A percentile compares a stretch with the other conserved stretches of the same genome.
Evolutionary conservation across 2,329 filamentous ascomycete species (phyloP).

Genomic region (Trichoderma koningii): DNA sequence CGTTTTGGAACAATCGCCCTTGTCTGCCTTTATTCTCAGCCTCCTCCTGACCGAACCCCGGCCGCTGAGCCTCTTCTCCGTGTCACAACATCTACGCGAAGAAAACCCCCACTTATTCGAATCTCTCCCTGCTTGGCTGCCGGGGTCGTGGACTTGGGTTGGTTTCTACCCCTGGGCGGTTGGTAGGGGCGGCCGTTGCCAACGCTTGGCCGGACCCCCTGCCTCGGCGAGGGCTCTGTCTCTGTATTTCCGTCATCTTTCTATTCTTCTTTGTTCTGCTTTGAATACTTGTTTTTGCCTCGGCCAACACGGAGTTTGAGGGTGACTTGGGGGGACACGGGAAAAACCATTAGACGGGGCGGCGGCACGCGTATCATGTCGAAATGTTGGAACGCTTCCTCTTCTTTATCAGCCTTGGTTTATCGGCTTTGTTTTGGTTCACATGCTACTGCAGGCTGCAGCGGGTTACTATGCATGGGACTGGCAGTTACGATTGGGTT

Average conservation of each 20-base stretch:
- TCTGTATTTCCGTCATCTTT: background rate
- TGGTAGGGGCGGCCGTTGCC: background rate
- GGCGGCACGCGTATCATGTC: conserved; percentile 12
- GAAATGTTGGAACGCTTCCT: conserved; percentile 13
- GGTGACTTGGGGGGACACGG: conserved; percentile 3
- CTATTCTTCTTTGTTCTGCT: conserved; percentile 1
- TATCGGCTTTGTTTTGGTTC: background rate
- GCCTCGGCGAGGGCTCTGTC: background rate
- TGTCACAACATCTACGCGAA: conserved; percentile 14
- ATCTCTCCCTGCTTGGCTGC: conserved; percentile 11
- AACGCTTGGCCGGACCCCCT: conserved; percentile 6
- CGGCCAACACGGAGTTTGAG: conserved; percentile 23
- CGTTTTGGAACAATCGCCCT: background rate
- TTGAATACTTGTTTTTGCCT: background rate
- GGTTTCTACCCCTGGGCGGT: conserved; percentile 7
- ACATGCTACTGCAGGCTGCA: background rate
- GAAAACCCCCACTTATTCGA: conserved; percentile 22
- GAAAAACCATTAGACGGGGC: conserved; percentile 5
- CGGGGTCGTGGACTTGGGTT: conserved; percentile 13
- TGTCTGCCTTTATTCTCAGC: conserved; percentile 7
- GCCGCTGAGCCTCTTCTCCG: conserved; percentile 11
- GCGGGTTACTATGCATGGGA: conserved; percentile 11
- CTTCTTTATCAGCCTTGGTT: background rate
- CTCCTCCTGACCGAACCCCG: conserved; percentile 3
- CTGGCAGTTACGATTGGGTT: background rate